Conservation (phyloP, 352 stramenopile species). For the Thalassiosira ordinaria region DNA sequence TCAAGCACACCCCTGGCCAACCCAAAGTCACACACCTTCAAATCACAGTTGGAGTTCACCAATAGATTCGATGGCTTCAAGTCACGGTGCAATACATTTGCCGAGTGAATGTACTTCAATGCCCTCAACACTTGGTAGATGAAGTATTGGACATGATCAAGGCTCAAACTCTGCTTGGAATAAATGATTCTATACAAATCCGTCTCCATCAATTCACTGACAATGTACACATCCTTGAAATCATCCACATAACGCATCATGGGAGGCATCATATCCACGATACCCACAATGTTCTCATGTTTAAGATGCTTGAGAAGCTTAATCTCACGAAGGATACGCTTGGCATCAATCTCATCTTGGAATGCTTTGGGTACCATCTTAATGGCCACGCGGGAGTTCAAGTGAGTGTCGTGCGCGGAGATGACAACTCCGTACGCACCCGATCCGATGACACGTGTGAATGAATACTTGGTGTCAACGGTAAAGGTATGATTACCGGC, state of each 20-base stretch:
- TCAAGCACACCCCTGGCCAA: conserved; percentile 90
- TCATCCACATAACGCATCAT: conserved; percentile 88
- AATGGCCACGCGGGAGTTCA: conserved; percentile 90
- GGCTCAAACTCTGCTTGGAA: conserved; percentile 90
- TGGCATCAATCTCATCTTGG: conserved; percentile 98
- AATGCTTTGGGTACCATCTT: conserved; percentile 97
- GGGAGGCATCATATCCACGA: conserved; percentile 94
- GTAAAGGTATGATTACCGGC: conserved; percentile 85
- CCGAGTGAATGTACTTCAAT: conserved; percentile 95
- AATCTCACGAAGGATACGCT: conserved; percentile 98
- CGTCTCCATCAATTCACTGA: conserved; percentile 97
- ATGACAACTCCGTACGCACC: conserved; percentile 86
- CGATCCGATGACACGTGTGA: conserved; percentile 78
- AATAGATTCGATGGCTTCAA: conserved; percentile 88
- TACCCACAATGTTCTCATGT: conserved; percentile 93
- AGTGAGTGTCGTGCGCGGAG: conserved; percentile 67
- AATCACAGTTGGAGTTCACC: conserved; percentile 92
- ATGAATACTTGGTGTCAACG: conserved; percentile 79
- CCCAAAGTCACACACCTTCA: conserved; percentile 97
- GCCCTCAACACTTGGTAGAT: conserved; percentile 95
- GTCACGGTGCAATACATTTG: conserved; percentile 93
- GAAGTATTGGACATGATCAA: conserved; percentile 96
- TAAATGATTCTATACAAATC: conserved; percentile 98
- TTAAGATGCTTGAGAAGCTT: conserved; percentile 91
- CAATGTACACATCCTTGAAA: conserved; percentile 98